A percentile compares a stretch with the other conserved stretches of the same genome.
phyloP scores from a whole-genome alignment of 768 basidiomycete genomes.

The Boletus tylopilopsis region DNA sequence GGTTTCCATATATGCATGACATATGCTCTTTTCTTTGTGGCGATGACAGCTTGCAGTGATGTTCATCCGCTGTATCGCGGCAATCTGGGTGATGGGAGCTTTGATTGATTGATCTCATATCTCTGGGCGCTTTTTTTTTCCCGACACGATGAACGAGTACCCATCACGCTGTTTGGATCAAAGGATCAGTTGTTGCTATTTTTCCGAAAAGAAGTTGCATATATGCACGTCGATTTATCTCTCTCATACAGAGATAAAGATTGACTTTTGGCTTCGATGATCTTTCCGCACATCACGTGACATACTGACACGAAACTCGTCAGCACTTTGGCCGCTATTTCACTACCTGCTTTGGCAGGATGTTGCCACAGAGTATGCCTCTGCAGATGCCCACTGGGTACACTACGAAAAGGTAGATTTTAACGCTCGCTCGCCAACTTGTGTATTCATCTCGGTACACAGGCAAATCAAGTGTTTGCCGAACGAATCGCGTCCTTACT shows the following conservation, averaged over 20 bases:
- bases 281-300: slow-evolving; percentile 2
- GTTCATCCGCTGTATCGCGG: background rate
- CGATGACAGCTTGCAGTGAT: background rate
- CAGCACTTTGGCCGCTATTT: slow-evolving; percentile 96
- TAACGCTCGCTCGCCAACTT: background rate
- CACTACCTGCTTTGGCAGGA: slow-evolving; percentile 99
- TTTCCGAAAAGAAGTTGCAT: background rate
- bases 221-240: background rate
- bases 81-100: background rate
- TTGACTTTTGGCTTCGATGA: background rate
- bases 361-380: slow-evolving; percentile 83
- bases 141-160: background rate
- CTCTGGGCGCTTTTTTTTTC: background rate
- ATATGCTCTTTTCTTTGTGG: slow-evolving; percentile 1
- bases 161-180: background rate
- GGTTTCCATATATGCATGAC: slow-evolving; percentile 12
- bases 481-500: slow-evolving; percentile 69
- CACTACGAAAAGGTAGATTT: slow-evolving; percentile 26
- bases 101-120: slow-evolving; percentile 8
- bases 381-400: slow-evolving; percentile 75
- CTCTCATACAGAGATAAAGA: background rate
- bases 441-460: slow-evolving; percentile 31
- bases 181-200: background rate
- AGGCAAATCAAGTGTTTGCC: slow-evolving; percentile 85
- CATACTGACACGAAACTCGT: slow-evolving; percentile 6